Conservation (phyloP, 1,139 yeast species). For the Taphrina wiesneri region DNA sequence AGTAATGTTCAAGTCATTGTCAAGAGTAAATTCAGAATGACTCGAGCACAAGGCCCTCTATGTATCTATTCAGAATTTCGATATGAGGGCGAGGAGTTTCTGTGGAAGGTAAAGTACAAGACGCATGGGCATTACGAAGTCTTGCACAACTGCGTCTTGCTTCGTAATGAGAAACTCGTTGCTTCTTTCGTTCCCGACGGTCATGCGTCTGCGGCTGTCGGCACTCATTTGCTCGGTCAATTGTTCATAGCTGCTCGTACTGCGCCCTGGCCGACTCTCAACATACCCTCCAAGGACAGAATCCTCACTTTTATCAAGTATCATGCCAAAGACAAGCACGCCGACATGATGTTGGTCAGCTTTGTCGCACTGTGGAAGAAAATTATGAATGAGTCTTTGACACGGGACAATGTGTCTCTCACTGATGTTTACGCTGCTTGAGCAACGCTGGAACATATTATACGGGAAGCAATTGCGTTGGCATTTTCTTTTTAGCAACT, state of each 20-base stretch:
- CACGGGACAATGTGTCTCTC: neutral
- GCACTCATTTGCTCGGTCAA: neutral
- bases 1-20: neutral
- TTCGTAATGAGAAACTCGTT: slow-evolving; percentile 5
- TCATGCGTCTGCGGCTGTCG: neutral
- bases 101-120: neutral
- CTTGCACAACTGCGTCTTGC: slow-evolving; percentile 7
- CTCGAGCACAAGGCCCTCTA: neutral
- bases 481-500: too few relatives aligned
- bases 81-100: neutral
- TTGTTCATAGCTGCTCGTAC: neutral
- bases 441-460: neutral
- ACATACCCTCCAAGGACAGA: neutral
- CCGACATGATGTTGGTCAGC: slow-evolving; percentile 8
- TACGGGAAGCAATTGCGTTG: neutral
- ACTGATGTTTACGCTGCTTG: neutral
- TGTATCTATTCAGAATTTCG: neutral
- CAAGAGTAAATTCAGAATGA: slow-evolving; percentile 3
- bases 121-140: neutral
- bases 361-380: slow-evolving; percentile 4
- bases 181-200: neutral
- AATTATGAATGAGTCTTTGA: neutral
- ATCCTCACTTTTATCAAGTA: neutral
- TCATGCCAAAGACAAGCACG: slow-evolving; percentile 6
- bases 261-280: neutral